Evolutionary conservation across 108 stramenopile genomes (phyloP), one percentile per base, ranked within the genome.

Genomic region (Skeletonema costatum): DNA sequence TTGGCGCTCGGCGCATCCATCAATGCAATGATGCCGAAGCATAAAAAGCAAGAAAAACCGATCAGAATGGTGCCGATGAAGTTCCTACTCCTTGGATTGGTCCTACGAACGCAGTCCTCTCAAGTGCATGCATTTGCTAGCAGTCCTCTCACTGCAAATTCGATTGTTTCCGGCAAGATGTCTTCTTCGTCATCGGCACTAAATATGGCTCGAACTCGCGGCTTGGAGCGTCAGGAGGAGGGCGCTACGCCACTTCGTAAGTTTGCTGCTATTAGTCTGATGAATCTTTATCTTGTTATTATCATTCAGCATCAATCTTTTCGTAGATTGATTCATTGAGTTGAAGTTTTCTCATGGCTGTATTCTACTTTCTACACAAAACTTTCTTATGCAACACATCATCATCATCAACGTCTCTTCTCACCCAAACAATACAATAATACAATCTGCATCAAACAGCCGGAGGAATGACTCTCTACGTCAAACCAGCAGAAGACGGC

Each of bases 391-490:
- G 41, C 10, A 32, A 29, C 21, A 56, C 51, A 11, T 66, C 70
- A 13, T 65, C 60, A 41, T 51, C 50, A 74, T n/a, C 73, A 25
- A 25, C 25, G 0, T 0, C 25, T 25, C 25, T 36, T 61, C 64
- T 13, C 70, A 59, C 11, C 35, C 50, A 62, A 61, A 21, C 29
- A 31, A 32, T 17, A 50, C 21, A 61, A 56, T 19, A 35, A 8
- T 17, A 39, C 38, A 64, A 36, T 13, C 35, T 64, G 11, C 5
- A 72, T 16, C 41, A 21, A 46, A n/a, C 69, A 94, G 93, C 87
- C 61, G 93, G 91, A 31, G 91, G 90, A 25, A 94, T 94, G 93
- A 75, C 81, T 4, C 82, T 95, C 42, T 95, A 92, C 76, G 44
- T 93, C 31, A 95, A 95, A 75, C 91, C 94, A 32, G 92, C 84